Percentiles rank a stretch among this genome's conserved stretches.
These are phyloP conservation scores for Gossypium armourianum DNA, from an alignment of 441 rosid genomes.

Conservation along the genomic window DNA sequence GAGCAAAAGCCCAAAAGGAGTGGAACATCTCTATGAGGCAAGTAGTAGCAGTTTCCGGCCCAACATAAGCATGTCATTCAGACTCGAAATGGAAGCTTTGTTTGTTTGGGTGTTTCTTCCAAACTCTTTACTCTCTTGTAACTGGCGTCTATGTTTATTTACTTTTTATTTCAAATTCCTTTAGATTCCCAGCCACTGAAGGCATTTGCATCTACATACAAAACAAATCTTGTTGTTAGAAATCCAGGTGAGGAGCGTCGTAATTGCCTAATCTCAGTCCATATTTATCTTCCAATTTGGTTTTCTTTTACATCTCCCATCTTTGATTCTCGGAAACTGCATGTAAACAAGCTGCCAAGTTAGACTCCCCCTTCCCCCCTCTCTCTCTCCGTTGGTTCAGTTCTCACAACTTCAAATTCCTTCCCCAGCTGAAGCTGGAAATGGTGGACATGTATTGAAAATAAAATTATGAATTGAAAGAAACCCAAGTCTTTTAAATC, in stretches of 20 bases:
- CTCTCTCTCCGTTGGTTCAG: not conserved
- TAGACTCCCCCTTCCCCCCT: not conserved
- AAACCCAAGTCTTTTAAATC: not conserved
- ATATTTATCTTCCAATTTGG: too few relatives aligned
- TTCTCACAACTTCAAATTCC: not conserved
- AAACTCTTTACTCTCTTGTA: not conserved
- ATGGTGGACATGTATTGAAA: not conserved
- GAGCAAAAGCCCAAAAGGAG: not conserved
- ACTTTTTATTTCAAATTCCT: not conserved
- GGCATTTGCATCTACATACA: not conserved
- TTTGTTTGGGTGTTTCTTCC: not conserved
- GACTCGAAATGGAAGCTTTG: not conserved
- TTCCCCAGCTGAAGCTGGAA: not conserved
- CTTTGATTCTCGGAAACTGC: not conserved
- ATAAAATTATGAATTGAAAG: not conserved
- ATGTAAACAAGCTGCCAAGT: not conserved
- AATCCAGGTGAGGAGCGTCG: not conserved
- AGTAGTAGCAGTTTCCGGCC: not conserved
- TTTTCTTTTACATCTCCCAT: not conserved
- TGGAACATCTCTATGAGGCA: not conserved
- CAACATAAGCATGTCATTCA: not conserved
- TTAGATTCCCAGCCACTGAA: not conserved
- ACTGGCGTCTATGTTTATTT: not conserved
- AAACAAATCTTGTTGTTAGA: not conserved
- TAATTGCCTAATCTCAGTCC: too few relatives aligned